Base-by-base conservation (phyloP, 345 rosid species). In the Citrus inodora region DNA sequence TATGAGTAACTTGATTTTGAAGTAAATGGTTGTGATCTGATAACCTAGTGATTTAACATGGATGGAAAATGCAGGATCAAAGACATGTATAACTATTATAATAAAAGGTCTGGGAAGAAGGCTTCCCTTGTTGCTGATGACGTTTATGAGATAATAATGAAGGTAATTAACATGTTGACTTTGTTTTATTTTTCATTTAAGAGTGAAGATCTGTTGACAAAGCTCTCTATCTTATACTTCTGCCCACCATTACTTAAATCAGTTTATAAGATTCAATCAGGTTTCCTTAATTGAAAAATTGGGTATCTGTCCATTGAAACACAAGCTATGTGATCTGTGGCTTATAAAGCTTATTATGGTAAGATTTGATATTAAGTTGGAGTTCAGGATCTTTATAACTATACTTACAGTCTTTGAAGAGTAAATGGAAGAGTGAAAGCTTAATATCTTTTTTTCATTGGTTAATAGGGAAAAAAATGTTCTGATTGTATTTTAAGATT, bases 91-190 rank as follows among this genome's bases (percentile, higher is more conserved):
- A 19, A 21, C 66, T 98, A 97, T 85, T 85, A 88, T 74, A 89
- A 86, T 73, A 92, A 88, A 51, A 85, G 92, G 82, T 94, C 97
- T 77, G 97, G 96, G 68, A 82, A 84, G 33, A 85, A 90, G 80
- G 89, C 99, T 77, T 90, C 97, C 71, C 79, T 97, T 69, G 85
- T 94, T 71, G 98, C 98, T 77, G 98, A 94, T 80, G 98, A 97
- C 82, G 93, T 93, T 27, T 94, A 84, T 79, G 98, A 93, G 25
- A 91, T 97, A 30, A 93, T 97, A 51, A 93, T 93, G 92, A 83
- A 90, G 98, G 99, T 92, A 53, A 24, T 69, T 14, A 42, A 69
- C 56, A 24, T 33, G 17, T 69, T 40, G 4, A 42, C 42, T 22
- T 35, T 1, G 1, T 67, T 37, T 67, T 37, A 9, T 67, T 67